Percentiles rank a stretch among this genome's conserved stretches.
Conservation (phyloP, 805 yeast genomes). For the Zygosaccharomyces gambellarensis region DNA sequence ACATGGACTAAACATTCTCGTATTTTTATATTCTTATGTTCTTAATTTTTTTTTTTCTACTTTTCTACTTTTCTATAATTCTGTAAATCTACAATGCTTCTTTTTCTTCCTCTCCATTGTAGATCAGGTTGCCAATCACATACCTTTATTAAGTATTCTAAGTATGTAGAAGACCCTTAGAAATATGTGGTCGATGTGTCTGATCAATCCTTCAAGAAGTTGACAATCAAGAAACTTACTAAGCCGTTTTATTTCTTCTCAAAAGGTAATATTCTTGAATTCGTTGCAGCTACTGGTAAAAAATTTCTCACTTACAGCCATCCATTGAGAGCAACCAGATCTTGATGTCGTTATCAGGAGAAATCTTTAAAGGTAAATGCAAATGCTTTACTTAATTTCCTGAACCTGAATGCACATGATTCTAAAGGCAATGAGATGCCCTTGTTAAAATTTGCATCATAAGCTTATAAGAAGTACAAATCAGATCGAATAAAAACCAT, state of each 20-base stretch:
- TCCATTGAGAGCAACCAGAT: not conserved
- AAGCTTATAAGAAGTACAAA: too few relatives aligned
- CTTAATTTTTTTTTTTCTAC: slow-evolving; percentile 11
- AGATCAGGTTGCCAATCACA: not conserved
- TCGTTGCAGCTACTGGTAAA: not conserved
- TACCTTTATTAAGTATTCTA: not conserved
- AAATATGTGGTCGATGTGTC: not conserved
- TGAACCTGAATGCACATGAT: not conserved
- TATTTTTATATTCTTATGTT: not conserved
- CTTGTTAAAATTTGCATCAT: not conserved
- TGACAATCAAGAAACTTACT: not conserved
- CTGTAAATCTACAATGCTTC: not conserved
- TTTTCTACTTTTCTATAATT: not conserved
- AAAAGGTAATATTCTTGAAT: not conserved
- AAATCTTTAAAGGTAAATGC: not conserved
- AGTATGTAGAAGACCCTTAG: not conserved
- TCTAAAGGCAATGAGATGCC: not conserved
- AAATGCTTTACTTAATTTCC: not conserved
- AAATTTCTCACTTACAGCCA: not conserved
- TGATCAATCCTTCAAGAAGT: not conserved
- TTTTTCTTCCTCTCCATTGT: too few relatives aligned
- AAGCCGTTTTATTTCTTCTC: too few relatives aligned
- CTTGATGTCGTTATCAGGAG: not conserved
- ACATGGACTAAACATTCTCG: too few relatives aligned
- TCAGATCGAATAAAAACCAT: too few relatives aligned